Conservation (phyloP, 75 land plant genomes). For the Gnetum montanum region DNA sequence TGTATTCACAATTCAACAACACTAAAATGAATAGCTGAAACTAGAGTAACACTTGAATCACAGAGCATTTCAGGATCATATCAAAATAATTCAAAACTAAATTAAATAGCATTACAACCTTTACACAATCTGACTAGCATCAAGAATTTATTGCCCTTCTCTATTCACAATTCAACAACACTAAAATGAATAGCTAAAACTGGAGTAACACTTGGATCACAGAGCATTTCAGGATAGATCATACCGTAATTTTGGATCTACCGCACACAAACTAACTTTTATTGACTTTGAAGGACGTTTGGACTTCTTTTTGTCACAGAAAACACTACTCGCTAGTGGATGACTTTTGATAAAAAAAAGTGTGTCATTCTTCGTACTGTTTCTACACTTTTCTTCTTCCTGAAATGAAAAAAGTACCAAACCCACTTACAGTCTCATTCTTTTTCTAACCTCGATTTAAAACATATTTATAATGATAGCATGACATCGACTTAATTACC, state of each 20-base stretch:
- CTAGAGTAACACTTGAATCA: constrained; percentile 18
- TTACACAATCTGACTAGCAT: no score
- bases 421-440: background rate
- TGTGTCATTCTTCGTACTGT: constrained; percentile 18
- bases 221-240: constrained; percentile 19
- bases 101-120: no score
- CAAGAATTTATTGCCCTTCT: no score
- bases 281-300: constrained; percentile 37
- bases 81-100: no score
- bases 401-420: constrained; percentile 5
- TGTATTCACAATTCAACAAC: background rate
- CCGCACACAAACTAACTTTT: no score
- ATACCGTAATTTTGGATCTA: constrained; percentile 8
- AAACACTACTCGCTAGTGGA: constrained; percentile 18
- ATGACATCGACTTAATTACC: constrained; percentile 12
- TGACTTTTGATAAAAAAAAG: constrained; percentile 25
- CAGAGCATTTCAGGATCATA: no score
- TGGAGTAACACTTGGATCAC: constrained; percentile 19
- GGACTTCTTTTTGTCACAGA: constrained; percentile 49
- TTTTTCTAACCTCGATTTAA: background rate
- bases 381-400: constrained; percentile 24
- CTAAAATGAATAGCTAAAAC: background rate
- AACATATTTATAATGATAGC: background rate
- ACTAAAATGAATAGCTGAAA: background rate
- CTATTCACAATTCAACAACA: background rate